These are phyloP conservation scores for Beauveria varroae DNA, from an alignment of 2,329 filamentous ascomycete species.

Conservation along the genomic window DNA sequence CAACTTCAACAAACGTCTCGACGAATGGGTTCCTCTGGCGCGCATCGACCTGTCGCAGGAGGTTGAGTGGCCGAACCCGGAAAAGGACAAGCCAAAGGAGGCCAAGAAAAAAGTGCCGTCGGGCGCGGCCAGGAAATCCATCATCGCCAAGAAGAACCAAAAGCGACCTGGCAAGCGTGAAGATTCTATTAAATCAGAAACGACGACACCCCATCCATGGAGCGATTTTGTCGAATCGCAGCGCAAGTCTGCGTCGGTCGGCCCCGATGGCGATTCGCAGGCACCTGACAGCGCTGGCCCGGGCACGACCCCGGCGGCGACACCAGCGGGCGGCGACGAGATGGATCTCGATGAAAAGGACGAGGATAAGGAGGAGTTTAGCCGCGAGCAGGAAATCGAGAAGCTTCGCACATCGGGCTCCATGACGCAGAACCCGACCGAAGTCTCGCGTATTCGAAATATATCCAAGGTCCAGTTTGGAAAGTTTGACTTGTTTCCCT, in stretches of 20 bases:
- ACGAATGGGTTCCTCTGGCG: conserved; percentile 80
- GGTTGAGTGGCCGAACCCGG: conserved; percentile 92
- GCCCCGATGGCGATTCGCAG: conserved; percentile 37
- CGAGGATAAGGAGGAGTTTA: conserved; percentile 50
- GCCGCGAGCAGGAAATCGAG: conserved; percentile 88
- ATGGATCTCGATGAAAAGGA: conserved; percentile 48
- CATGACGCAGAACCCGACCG: conserved; percentile 98
- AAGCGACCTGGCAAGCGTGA: conserved; percentile 49
- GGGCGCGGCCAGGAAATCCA: conserved; percentile 46
- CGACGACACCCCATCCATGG: conserved; percentile 47
- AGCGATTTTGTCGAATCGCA: conserved; percentile 42
- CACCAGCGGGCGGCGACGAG: conserved; percentile 39
- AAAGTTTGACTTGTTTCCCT: conserved; percentile 83
- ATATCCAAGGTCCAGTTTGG: conserved; percentile 93
- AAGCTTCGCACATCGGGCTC: conserved; percentile 89
- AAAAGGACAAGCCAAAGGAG: conserved; percentile 74
- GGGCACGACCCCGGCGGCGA: conserved; percentile 38
- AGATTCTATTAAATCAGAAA: conserved; percentile 46
- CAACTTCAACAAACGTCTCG: conserved; percentile 83
- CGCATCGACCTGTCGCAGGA: conserved; percentile 83
- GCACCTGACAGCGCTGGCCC: conserved; percentile 35
- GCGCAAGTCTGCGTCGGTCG: conserved; percentile 35
- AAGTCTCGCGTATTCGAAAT: conserved; percentile 93
- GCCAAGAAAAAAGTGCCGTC: conserved; percentile 61
- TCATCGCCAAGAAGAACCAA: conserved; percentile 48